phyloP scores from a whole-genome alignment of 2,329 filamentous ascomycete genomes.

The Aspergillus sp. region DNA sequence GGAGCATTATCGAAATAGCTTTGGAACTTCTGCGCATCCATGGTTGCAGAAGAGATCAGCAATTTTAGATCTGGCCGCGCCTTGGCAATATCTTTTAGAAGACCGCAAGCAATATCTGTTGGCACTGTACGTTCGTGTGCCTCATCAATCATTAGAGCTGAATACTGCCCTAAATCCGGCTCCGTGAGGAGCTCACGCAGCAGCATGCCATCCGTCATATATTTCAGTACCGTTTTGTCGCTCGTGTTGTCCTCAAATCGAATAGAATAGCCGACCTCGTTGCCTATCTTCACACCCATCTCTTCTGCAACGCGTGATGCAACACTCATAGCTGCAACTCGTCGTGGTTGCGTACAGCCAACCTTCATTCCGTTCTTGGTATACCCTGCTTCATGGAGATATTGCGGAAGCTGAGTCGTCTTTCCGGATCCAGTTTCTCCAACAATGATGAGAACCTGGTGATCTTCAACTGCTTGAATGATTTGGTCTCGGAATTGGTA shows the following conservation, averaged over 20 bases:
- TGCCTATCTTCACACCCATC: slow-evolving; percentile 83
- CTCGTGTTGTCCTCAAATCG: slow-evolving; percentile 91
- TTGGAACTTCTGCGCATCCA: slow-evolving; percentile 90
- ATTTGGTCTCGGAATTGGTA: slow-evolving; percentile 85
- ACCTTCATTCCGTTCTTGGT: slow-evolving; percentile 82
- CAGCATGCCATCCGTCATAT: slow-evolving; percentile 97
- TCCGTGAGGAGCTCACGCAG: slow-evolving; percentile 87
- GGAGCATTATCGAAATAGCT: slow-evolving; percentile 89
- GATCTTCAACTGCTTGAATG: slow-evolving; percentile 77
- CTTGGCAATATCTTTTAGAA: slow-evolving; percentile 84
- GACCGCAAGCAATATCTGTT: slow-evolving; percentile 83
- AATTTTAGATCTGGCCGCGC: slow-evolving; percentile 84
- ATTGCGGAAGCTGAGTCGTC: slow-evolving; percentile 92
- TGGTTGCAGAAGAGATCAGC: slow-evolving; percentile 89
- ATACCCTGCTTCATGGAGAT: slow-evolving; percentile 86
- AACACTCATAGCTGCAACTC: slow-evolving; percentile 96
- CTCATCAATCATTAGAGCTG: slow-evolving; percentile 93
- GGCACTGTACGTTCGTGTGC: slow-evolving; percentile 91
- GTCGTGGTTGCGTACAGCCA: slow-evolving; percentile 88
- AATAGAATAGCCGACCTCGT: slow-evolving; percentile 91
- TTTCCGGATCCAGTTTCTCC: slow-evolving; percentile 95
- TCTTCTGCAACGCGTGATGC: slow-evolving; percentile 95
- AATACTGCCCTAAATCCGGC: slow-evolving; percentile 78
- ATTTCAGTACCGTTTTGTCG: slow-evolving; percentile 89
- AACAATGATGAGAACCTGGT: slow-evolving; percentile 87